A percentile compares a stretch with the other conserved stretches of the same genome.
Conservation (phyloP, 73 alveolate genomes). For the Stentor coeruleus region DNA sequence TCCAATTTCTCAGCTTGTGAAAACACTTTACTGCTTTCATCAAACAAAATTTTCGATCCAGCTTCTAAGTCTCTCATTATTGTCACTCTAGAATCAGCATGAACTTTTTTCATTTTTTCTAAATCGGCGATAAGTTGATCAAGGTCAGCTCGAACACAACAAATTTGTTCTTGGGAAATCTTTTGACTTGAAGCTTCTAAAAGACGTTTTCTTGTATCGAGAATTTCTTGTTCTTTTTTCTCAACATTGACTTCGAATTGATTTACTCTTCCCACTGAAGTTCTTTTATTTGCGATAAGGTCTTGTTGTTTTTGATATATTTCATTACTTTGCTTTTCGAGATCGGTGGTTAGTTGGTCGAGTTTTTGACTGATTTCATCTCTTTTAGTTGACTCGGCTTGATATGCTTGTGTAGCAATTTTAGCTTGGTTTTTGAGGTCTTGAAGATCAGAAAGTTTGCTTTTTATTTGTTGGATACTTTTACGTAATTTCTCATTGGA, state of each 20-base stretch:
- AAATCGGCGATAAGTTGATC: not conserved
- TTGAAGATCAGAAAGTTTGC: not conserved
- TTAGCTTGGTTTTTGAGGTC: not conserved
- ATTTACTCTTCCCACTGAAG: not conserved
- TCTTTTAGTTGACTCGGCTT: not conserved
- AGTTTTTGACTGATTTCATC: not conserved
- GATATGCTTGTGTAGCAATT: not conserved
- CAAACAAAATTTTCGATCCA: not conserved
- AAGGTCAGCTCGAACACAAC: slow-evolving; percentile 18
- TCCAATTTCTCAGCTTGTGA: not conserved
- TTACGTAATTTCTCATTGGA: not conserved
- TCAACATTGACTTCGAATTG: not conserved
- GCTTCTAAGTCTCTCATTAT: slow-evolving; percentile 14
- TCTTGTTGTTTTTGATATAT: not conserved
- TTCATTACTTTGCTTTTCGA: not conserved
- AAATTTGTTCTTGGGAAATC: slow-evolving; percentile 16
- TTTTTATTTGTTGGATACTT: not conserved
- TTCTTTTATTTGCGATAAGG: not conserved
- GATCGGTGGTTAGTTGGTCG: not conserved
- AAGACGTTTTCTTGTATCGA: not conserved
- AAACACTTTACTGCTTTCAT: not conserved
- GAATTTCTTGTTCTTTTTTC: slow-evolving; percentile 21
- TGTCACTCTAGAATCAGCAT: not conserved
- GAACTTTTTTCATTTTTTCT: not conserved
- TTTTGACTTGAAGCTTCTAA: not conserved